Evolutionary conservation across 768 basidiomycete species (phyloP).

Genomic region (Lactarius psammicola): DNA sequence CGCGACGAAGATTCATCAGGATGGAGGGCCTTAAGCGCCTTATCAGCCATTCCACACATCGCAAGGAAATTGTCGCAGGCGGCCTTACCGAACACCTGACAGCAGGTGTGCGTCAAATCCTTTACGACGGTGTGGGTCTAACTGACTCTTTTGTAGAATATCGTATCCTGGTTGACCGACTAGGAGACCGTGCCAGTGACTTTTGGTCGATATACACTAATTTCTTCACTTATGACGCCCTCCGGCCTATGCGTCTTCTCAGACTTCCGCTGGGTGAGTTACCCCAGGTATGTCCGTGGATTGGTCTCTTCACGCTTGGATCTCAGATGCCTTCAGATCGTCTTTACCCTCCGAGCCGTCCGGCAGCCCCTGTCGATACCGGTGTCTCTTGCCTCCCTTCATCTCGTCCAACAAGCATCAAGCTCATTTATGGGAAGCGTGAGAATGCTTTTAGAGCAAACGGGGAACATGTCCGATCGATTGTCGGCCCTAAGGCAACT

Average conservation of each 20-base stretch:
- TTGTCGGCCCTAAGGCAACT: conserved; percentile 55
- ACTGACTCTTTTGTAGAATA: conserved; percentile 13
- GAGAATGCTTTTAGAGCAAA: conserved; percentile 50
- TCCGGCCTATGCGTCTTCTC: conserved; percentile 12
- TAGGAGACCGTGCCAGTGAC: conserved; percentile 22
- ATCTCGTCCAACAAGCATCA: conserved; percentile 55
- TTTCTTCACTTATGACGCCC: background rate
- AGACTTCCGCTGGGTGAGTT: conserved; percentile 15
- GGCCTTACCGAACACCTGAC: conserved; percentile 55
- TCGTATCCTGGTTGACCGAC: conserved; percentile 19
- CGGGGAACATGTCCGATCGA: conserved; percentile 54
- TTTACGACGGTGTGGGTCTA: too few relatives aligned
- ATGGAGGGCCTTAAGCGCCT: conserved; percentile 63
- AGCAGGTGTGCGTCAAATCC: conserved; percentile 38
- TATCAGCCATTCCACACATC: conserved; percentile 51
- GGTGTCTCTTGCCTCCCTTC: conserved; percentile 35
- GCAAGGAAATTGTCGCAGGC: conserved; percentile 73
- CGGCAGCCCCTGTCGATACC: conserved; percentile 29
- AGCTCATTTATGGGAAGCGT: conserved; percentile 49
- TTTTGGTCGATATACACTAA: conserved; percentile 15
- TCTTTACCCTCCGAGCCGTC: conserved; percentile 30
- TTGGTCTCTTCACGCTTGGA: background rate
- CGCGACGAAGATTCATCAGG: conserved; percentile 58
- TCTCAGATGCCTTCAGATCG: conserved; percentile 17
- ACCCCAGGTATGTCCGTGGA: conserved; percentile 23